Evolutionary conservation across 768 basidiomycete genomes (phyloP).

Genomic region (Mycena haematopus): DNA sequence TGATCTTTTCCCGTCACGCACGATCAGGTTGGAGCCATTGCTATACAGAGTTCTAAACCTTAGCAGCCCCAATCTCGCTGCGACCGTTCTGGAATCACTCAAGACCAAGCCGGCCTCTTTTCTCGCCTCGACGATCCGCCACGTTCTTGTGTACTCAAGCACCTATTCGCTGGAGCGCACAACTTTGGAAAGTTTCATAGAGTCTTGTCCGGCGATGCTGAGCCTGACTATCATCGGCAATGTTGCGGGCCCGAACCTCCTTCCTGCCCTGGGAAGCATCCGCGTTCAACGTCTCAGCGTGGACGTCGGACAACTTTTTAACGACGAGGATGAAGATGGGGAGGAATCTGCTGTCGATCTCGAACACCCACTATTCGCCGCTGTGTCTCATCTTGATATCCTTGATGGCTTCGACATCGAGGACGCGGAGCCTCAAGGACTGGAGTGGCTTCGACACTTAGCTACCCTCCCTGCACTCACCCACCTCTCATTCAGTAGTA

Average conservation of each 20-base stretch:
- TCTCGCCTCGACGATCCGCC: constrained; percentile 5
- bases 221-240: not conserved
- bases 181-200: not conserved
- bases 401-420: constrained; percentile 1
- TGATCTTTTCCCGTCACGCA: not conserved
- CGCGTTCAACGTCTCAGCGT: constrained; percentile 3
- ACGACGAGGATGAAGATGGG: not conserved
- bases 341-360: not conserved
- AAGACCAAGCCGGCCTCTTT: not conserved
- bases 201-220: constrained; percentile 1
- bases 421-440: not conserved
- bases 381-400: constrained; percentile 6
- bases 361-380: not conserved
- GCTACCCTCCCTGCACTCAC: not conserved
- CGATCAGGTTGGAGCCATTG: constrained; percentile 6
- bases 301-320: not conserved
- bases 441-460: not conserved
- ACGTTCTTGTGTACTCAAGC: not conserved
- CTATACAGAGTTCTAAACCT: not conserved
- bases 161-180: not conserved
- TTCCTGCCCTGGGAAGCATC: not conserved
- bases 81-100: not conserved
- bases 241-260: not conserved
- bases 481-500: constrained; percentile 2
- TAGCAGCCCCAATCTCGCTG: not conserved